These are phyloP conservation scores for Candolleomyces eurysporus DNA, from an alignment of 768 basidiomycete species.

Conservation along the genomic window DNA sequence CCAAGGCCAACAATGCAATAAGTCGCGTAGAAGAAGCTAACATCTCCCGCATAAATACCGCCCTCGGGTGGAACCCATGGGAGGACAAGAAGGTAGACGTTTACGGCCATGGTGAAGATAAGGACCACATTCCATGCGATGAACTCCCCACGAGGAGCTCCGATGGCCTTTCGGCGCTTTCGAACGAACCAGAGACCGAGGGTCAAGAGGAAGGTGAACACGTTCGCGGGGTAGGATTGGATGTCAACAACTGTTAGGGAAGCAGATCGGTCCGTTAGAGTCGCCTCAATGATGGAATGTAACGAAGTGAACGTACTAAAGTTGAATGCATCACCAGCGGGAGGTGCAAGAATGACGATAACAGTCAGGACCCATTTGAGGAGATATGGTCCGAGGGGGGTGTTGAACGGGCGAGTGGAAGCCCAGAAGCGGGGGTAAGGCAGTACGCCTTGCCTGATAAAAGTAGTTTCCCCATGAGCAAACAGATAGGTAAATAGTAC, in stretches of 20 bases:
- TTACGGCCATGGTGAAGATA: constrained; percentile 33
- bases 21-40: constrained; percentile 42
- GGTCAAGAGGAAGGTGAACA: constrained; percentile 33
- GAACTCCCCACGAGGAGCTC: constrained; percentile 32
- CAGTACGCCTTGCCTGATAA: constrained; percentile 44
- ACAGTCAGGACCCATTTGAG: constrained; percentile 45
- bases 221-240: constrained; percentile 39
- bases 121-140: constrained; percentile 37
- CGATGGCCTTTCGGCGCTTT: constrained; percentile 27
- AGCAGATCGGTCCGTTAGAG: neutral
- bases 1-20: constrained; percentile 38
- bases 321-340: constrained; percentile 42
- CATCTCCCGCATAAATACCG: constrained; percentile 37
- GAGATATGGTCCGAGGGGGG: constrained; percentile 44
- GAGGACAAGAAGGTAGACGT: constrained; percentile 37
- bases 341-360: constrained; percentile 47
- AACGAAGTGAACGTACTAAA: constrained; percentile 28
- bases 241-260: constrained; percentile 30
- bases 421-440: constrained; percentile 51
- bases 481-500: neutral
- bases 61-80: constrained; percentile 41
- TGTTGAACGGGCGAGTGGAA: constrained; percentile 50
- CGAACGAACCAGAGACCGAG: constrained; percentile 35
- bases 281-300: neutral
- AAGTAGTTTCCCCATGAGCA: neutral